phyloP scores from a whole-genome alignment of 306 rosid genomes.

The Vigna radiata region DNA sequence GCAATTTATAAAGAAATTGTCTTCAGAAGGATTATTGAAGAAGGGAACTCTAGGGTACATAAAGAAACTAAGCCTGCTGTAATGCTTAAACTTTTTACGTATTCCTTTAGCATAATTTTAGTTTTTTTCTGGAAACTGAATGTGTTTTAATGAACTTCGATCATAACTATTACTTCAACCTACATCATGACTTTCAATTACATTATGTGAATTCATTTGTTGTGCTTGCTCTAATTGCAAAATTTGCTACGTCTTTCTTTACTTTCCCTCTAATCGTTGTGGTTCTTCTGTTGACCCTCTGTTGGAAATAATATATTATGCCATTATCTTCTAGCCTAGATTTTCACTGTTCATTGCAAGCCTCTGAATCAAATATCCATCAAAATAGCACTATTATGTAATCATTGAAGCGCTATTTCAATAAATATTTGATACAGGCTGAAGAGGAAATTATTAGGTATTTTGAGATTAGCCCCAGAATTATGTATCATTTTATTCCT shows the following conservation, averaged over 20 bases:
- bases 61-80: background rate
- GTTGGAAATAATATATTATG: background rate
- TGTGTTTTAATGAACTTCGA: too few relatives aligned
- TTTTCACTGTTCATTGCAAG: background rate
- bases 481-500: background rate
- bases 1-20: background rate
- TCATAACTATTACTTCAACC: background rate
- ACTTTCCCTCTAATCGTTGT: background rate
- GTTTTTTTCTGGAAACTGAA: background rate
- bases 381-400: too few relatives aligned
- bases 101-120: background rate
- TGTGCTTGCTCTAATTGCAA: background rate
- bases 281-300: background rate
- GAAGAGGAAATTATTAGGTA: slow-evolving; percentile 1
- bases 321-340: background rate
- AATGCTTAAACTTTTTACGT: background rate
- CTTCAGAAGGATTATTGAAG: background rate
- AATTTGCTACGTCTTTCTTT: background rate
- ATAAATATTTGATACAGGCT: too few relatives aligned
- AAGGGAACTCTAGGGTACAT: background rate
- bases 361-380: background rate
- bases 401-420: too few relatives aligned
- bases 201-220: background rate
- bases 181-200: too few relatives aligned
- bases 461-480: slow-evolving; percentile 5